These are phyloP conservation scores for Phytopythium boreale DNA, from an alignment of 352 stramenopile genomes.

Conservation along the genomic window DNA sequence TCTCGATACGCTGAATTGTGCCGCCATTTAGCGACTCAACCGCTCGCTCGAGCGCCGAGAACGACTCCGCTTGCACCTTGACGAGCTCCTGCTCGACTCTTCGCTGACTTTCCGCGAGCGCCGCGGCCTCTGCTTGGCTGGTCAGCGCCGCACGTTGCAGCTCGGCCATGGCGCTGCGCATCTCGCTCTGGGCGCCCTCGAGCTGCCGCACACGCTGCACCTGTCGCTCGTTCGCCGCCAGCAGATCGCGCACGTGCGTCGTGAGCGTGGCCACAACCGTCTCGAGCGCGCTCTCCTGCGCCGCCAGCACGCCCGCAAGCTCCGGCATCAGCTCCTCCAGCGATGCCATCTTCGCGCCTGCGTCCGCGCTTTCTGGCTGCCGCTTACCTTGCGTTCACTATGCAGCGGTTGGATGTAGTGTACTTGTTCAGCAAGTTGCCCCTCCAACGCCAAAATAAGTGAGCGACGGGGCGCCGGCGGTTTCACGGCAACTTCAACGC, in stretches of 20 bases:
- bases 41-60: constrained; percentile 9
- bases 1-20: not conserved
- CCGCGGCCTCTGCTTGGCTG: constrained; percentile 23
- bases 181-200: constrained; percentile 26
- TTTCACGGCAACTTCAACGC: constrained; percentile 8
- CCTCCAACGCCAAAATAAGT: not conserved
- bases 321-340: constrained; percentile 66
- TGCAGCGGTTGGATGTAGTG: not conserved
- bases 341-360: constrained; percentile 32
- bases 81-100: constrained; percentile 19
- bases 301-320: constrained; percentile 54
- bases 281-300: constrained; percentile 56
- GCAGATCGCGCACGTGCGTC: constrained; percentile 49
- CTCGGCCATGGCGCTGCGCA: constrained; percentile 22
- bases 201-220: constrained; percentile 28
- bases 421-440: not conserved
- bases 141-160: constrained; percentile 14
- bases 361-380: not conserved
- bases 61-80: constrained; percentile 2
- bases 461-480: not conserved
- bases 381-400: not conserved
- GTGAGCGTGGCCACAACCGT: constrained; percentile 50
- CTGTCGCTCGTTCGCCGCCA: constrained; percentile 31
- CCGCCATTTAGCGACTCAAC: not conserved
- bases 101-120: constrained; percentile 13